Base-by-base conservation (phyloP, 192 early-diverging fungal genomes). In the Helicostylum pulchrum region DNA sequence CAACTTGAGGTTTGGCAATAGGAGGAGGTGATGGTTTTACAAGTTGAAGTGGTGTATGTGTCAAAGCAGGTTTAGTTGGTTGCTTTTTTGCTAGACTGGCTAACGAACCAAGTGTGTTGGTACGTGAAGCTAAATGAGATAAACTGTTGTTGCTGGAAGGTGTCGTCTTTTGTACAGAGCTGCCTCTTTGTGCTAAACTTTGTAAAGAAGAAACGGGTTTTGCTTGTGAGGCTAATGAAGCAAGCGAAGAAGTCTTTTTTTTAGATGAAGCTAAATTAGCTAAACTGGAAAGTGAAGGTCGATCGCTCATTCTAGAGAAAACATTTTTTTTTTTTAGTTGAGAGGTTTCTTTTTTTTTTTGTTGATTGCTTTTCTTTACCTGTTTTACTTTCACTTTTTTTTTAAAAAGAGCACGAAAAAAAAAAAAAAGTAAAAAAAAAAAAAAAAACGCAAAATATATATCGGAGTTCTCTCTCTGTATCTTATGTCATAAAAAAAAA, bases 41-140 rank as follows among this genome's bases (percentile, higher is more conserved):
- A 53, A 3, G 15, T 43, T 7, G 34, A 45, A 9, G 1, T 31
- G 39, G 6, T 59, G 36, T 8, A 20, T 36, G 55, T 36, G 20
- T 5, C 1, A 19, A 11, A 62, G n/a, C 14, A 8, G 17, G 31
- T 5, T 34, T 62, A 19, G 48, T 6, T 14, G n/a, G 6, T 55
- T 21, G 34, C 2, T 15, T 44, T 4, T 8, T 59, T 23, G 43
- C 8, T 4, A 17, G 2, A 48, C 46, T 48, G 4, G 32, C 36
- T 15, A 51, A 21, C 1, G 19, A 42, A 7, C 39, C 39, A 4
- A 21, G 26, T 42, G 45, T 21, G 6, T 9, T 19, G 20, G 52
- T 45, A 4, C 67, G 58, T 17, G 36, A 36, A 8, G 67, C 67
- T 4, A 68, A 49, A 30, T 61, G 51, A 48, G 67, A n/a, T 17